These are phyloP conservation scores for Pseudocercospora macadamiae DNA, from an alignment of 2,329 filamentous ascomycete species.

Conservation along the genomic window DNA sequence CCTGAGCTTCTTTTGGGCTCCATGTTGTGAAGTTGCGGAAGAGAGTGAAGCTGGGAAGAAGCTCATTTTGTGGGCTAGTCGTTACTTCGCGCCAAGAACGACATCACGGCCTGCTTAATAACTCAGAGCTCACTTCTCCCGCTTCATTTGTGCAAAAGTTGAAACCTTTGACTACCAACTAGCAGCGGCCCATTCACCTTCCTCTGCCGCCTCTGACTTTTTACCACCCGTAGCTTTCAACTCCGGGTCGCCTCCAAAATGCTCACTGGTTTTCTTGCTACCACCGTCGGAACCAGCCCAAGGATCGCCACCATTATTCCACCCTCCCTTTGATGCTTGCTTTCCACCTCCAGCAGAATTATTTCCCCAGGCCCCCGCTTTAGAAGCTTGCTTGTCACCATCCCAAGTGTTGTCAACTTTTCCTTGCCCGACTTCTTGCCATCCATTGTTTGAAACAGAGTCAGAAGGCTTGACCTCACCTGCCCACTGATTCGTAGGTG, in stretches of 20 bases:
- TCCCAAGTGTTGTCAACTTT: not conserved
- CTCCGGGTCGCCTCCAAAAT: conserved; percentile 14
- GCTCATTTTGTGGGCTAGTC: not conserved
- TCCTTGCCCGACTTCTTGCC: conserved; percentile 14
- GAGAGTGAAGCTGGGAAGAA: too few species aligned
- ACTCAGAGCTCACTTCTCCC: too few species aligned
- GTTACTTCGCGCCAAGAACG: too few species aligned
- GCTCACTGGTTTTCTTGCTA: conserved; percentile 9
- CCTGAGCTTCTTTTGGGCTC: not conserved
- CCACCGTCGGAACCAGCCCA: too few species aligned
- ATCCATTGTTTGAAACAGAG: conserved; percentile 8
- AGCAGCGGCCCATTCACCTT: not conserved
- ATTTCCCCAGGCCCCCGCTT: not conserved
- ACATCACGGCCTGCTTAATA: too few species aligned
- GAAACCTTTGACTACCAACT: too few species aligned
- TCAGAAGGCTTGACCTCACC: conserved; percentile 18
- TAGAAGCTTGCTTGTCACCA: not conserved
- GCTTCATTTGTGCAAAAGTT: too few species aligned
- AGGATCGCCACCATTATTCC: not conserved
- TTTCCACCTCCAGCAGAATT: not conserved
- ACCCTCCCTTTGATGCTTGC: not conserved
- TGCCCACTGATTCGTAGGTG: conserved; percentile 2
- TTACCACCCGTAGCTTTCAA: conserved; percentile 12
- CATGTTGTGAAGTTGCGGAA: too few species aligned
- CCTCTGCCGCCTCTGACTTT: not conserved